Percentiles rank a stretch among this genome's conserved stretches.
These are phyloP conservation scores for Pistacia atlantica DNA, from an alignment of 345 rosid species.

Conservation along the genomic window DNA sequence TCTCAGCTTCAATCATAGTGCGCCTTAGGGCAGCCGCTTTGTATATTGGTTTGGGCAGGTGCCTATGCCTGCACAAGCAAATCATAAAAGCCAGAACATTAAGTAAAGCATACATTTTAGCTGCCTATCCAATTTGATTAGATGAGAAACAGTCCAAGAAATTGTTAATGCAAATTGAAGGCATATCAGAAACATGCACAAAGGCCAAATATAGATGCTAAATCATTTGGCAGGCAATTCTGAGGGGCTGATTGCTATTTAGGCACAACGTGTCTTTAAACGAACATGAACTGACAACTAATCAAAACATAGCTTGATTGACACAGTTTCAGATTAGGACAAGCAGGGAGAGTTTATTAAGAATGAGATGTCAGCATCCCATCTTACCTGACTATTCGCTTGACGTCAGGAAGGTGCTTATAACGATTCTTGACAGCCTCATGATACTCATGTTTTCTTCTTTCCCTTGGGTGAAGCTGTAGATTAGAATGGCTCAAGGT, in stretches of 20 bases:
- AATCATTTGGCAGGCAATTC: not conserved
- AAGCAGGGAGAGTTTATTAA: too few relatives aligned
- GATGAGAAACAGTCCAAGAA: not conserved
- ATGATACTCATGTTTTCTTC: constrained; percentile 71
- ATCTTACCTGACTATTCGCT: constrained; percentile 78
- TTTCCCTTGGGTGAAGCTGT: constrained; percentile 92
- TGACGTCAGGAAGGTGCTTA: constrained; percentile 87
- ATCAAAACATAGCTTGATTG: too few relatives aligned
- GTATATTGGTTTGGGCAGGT: constrained; percentile 83
- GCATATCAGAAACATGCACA: not conserved
- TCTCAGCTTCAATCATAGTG: constrained; percentile 61
- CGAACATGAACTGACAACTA: too few relatives aligned
- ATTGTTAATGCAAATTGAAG: not conserved
- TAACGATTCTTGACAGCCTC: constrained; percentile 88
- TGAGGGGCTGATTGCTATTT: not conserved
- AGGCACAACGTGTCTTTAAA: not conserved
- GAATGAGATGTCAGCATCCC: not conserved
- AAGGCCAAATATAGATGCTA: too few relatives aligned
- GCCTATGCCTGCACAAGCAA: constrained; percentile 73
- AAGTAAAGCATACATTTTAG: not conserved
- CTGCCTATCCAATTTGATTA: not conserved
- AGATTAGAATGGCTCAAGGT: constrained; percentile 7
- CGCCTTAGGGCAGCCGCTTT: constrained; percentile 55
- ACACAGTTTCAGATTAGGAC: too few relatives aligned
- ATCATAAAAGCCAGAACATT: constrained; percentile 6